phyloP scores from a whole-genome alignment of 164 flowering plant species.

The Annona squamosa region DNA sequence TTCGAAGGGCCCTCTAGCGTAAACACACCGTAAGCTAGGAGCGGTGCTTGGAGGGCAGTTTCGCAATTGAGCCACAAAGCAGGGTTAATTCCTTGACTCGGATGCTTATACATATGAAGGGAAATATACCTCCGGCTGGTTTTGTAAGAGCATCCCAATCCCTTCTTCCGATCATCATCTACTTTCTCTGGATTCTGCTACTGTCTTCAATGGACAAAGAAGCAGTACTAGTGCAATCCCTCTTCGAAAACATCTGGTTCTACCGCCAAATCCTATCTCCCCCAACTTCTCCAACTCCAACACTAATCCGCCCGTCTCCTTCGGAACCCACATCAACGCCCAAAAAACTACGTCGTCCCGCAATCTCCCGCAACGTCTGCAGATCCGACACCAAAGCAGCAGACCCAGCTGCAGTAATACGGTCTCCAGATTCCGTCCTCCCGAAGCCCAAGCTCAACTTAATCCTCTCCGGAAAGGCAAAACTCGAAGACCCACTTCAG shows the following conservation, averaged over 20 bases:
- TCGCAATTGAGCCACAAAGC: not conserved
- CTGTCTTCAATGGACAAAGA: conserved; percentile 5
- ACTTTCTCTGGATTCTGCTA: not conserved
- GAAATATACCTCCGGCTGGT: not conserved
- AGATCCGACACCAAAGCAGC: conserved; percentile 28
- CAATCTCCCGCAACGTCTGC: conserved; percentile 9
- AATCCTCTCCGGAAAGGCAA: conserved; percentile 38
- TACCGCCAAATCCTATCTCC: not conserved
- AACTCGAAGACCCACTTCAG: not conserved
- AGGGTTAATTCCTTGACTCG: not conserved
- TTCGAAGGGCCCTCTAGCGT: too few relatives aligned
- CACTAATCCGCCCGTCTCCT: not conserved
- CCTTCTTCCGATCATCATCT: not conserved
- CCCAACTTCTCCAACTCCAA: not conserved
- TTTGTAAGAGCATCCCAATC: not conserved
- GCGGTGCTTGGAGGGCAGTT: not conserved
- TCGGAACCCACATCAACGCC: conserved; percentile 7
- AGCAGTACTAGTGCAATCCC: not conserved
- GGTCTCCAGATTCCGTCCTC: conserved; percentile 31
- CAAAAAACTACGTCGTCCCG: not conserved
- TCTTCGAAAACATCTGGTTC: conserved; percentile 7
- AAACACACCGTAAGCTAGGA: too few relatives aligned
- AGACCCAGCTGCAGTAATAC: conserved; percentile 10
- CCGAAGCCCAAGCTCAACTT: conserved; percentile 25
- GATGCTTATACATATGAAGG: not conserved